These are phyloP conservation scores for Agrocybe praecox DNA, from an alignment of 768 basidiomycete species.

Conservation along the genomic window DNA sequence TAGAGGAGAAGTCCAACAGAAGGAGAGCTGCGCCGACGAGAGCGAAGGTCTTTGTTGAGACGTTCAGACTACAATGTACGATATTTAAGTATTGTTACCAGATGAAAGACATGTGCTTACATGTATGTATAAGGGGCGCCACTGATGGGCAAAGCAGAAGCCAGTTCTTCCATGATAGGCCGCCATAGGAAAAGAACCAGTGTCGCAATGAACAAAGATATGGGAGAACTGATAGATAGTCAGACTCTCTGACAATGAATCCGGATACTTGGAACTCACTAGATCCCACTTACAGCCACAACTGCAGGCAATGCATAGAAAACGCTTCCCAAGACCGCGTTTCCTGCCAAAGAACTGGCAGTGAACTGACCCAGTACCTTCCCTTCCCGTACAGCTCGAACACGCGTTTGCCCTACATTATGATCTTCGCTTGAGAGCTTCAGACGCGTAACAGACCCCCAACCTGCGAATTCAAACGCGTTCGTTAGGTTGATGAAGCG, in stretches of 20 bases:
- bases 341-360: constrained; percentile 68
- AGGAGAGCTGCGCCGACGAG: constrained; percentile 67
- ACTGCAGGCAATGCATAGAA: constrained; percentile 74
- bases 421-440: constrained; percentile 47
- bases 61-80: constrained; percentile 63
- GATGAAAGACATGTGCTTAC: constrained; percentile 33
- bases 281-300: constrained; percentile 60
- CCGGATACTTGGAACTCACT: constrained; percentile 41
- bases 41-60: constrained; percentile 63
- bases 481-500: constrained; percentile 63
- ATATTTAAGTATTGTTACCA: no score
- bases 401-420: constrained; percentile 30
- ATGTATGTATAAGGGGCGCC: constrained; percentile 76
- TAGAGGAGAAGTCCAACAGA: constrained; percentile 72
- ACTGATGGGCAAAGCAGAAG: constrained; percentile 65
- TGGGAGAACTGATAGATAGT: constrained; percentile 52
- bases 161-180: constrained; percentile 75
- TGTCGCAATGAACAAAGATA: constrained; percentile 66
- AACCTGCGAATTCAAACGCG: constrained; percentile 74
- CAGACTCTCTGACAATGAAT: background rate
- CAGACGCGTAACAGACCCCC: constrained; percentile 57
- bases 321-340: constrained; percentile 67
- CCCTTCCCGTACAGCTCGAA: constrained; percentile 29
- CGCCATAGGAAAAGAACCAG: constrained; percentile 70
- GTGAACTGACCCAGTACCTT: constrained; percentile 61